Conservation (phyloP, 1,139 yeast species). For the Meyerozyma guilliermondii region DNA sequence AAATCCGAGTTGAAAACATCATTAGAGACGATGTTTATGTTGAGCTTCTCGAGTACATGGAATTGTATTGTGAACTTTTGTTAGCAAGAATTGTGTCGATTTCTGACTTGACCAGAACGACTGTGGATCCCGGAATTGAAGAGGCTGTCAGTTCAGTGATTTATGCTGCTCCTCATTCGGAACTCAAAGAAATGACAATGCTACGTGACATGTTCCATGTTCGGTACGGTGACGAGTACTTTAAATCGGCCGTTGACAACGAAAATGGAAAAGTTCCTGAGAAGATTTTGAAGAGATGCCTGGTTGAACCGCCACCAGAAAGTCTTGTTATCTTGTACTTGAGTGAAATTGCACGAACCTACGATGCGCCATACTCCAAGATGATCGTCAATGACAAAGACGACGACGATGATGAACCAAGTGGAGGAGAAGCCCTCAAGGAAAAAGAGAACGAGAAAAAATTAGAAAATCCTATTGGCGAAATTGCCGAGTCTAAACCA, state of each 20-base stretch:
- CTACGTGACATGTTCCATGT: conserved; percentile 58
- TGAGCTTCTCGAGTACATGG: conserved; percentile 75
- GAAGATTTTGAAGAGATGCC: conserved; percentile 58
- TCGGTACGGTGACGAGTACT: conserved; percentile 62
- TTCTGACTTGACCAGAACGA: conserved; percentile 29
- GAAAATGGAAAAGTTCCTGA: conserved; percentile 52
- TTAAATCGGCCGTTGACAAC: conserved; percentile 59
- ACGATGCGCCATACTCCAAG: conserved; percentile 69
- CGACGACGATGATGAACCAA: conserved; percentile 14
- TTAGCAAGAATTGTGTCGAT: conserved; percentile 68
- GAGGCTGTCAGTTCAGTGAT: conserved; percentile 75
- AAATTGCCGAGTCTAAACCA: conserved; percentile 9
- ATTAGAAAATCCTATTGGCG: conserved; percentile 15
- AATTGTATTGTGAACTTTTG: conserved; percentile 77
- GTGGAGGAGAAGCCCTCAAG: conserved; percentile 9
- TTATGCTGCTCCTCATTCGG: conserved; percentile 68
- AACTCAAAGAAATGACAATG: conserved; percentile 62
- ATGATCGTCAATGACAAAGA: conserved; percentile 30
- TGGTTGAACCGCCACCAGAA: conserved; percentile 62
- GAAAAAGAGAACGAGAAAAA: conserved; percentile 13
- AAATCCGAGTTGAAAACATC: conserved; percentile 78
- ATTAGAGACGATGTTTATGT: conserved; percentile 81
- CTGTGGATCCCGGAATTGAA: conserved; percentile 58
- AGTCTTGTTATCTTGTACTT: conserved; percentile 67
- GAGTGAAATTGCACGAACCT: conserved; percentile 77